Evolutionary conservation across 2,329 filamentous ascomycete species (phyloP), one percentile per base, ranked within the genome.

Genomic region (Rachicladosporium sp.): DNA sequence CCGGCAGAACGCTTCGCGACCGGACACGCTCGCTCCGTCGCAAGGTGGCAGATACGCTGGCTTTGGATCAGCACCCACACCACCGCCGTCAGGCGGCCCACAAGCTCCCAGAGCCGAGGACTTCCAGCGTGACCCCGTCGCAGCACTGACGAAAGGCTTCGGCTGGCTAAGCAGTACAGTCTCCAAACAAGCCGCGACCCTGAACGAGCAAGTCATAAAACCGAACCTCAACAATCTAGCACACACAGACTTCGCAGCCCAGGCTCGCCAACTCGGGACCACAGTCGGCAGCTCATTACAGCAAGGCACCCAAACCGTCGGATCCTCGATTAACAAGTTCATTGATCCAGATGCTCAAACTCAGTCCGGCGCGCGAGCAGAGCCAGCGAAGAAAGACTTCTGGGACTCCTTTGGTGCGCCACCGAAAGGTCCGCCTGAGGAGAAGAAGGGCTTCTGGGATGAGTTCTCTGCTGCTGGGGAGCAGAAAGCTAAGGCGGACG

Each of bases 31-130:
- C 38, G 81, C 85, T 23, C 91, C 91, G 0, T 89, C 72, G 45
- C 89, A 95, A 60, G 91, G 91, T 44, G 91, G 91, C 9, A 95
- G 93, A 62, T 98, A 86, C 57, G 73, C 68, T 8, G 91, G 91
- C 0, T 98, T 98, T 60, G 91, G 91, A 29, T 93, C 80, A 57
- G 78, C 79, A 37, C 74, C 82, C 15, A 69, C 75, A 11, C 60
- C 67, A 37, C 62, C 68, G 48, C 51, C 62, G 49, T 48, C 58
- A 27, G 42, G 36, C 31, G 37, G 38, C n/a, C 64, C 65, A 9
- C 23, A 27, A 27, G 64, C 82, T 19, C 83, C 82, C 0, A 77
- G 77, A 9, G 66, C 91, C n/a, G 81, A 91, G 40, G 89, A 96
- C 40, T 76, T 96, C 56, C 86, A 94, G 61, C 83, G 80, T 57